phyloP scores from a whole-genome alignment of 2,329 filamentous ascomycete genomes.

The Epichloe gansuensis region DNA sequence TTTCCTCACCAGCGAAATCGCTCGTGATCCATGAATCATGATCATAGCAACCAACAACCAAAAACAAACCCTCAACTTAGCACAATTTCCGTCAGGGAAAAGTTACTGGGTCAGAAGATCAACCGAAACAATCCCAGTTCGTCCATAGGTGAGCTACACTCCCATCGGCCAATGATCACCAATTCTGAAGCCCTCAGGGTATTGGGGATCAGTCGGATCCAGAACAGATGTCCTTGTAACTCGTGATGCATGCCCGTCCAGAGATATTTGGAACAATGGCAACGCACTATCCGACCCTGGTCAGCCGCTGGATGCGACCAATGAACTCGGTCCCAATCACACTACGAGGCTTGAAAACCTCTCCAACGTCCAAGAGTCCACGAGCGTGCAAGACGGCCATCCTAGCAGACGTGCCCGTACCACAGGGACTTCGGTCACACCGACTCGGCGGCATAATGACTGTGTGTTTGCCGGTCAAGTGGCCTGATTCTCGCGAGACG shows the following conservation, averaged over 20 bases:
- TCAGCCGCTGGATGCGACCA: slow-evolving; percentile 23
- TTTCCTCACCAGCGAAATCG: too few species aligned
- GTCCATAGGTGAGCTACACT: not conserved
- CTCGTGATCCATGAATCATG: too few species aligned
- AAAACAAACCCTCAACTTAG: too few species aligned
- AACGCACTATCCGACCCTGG: slow-evolving; percentile 25
- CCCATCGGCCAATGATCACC: slow-evolving; percentile 3
- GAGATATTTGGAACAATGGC: slow-evolving; percentile 29
- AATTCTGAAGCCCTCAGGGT: slow-evolving; percentile 22
- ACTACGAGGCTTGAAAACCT: slow-evolving; percentile 27
- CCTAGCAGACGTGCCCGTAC: slow-evolving; percentile 31
- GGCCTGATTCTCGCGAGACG: slow-evolving; percentile 10
- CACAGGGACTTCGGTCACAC: slow-evolving; percentile 34
- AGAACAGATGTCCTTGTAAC: slow-evolving; percentile 30
- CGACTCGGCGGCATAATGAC: slow-evolving; percentile 32
- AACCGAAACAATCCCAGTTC: not conserved
- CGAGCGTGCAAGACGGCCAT: slow-evolving; percentile 31
- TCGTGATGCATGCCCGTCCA: slow-evolving; percentile 33
- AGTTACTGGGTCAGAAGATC: not conserved
- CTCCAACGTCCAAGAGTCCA: slow-evolving; percentile 23
- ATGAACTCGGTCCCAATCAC: slow-evolving; percentile 32
- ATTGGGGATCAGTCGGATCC: slow-evolving; percentile 29
- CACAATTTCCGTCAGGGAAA: too few species aligned
- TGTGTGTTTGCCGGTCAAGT: slow-evolving; percentile 24
- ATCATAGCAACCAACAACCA: too few species aligned